Percentiles rank a stretch among this genome's conserved stretches.
These are phyloP conservation scores for Pythium brassicae DNA, from an alignment of 352 stramenopile species.

Conservation along the genomic window DNA sequence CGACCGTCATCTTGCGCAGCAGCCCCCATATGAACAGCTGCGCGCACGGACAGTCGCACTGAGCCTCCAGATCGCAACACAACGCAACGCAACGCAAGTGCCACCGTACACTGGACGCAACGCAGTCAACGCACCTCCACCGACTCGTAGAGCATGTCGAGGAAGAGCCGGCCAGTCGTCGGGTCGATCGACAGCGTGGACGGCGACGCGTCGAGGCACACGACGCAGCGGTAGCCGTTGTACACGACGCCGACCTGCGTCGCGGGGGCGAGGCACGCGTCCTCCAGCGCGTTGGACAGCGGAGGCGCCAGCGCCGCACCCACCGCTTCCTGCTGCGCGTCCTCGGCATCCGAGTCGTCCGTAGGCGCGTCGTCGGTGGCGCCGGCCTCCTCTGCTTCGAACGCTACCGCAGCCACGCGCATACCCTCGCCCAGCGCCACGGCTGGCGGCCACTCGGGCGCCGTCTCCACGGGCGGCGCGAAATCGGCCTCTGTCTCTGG, in stretches of 20 bases:
- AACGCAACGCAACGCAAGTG: no score
- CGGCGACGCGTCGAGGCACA: conserved; percentile 82
- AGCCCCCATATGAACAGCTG: conserved; percentile 76
- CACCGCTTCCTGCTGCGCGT: conserved; percentile 1
- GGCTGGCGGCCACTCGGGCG: background rate
- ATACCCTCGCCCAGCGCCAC: conserved; percentile 73
- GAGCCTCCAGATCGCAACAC: no score
- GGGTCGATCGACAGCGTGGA: conserved; percentile 83
- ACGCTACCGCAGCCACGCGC: conserved; percentile 47
- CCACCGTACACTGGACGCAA: no score
- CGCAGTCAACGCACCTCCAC: conserved; percentile 55
- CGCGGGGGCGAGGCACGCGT: conserved; percentile 36
- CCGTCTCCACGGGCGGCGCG: background rate
- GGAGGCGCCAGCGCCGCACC: background rate
- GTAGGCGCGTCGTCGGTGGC: conserved; percentile 8
- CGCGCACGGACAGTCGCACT: background rate
- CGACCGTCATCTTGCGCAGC: conserved; percentile 54
- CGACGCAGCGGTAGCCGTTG: conserved; percentile 71
- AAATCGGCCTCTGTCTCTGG: conserved; percentile 7
- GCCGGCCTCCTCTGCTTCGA: conserved; percentile 9
- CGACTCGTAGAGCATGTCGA: conserved; percentile 79
- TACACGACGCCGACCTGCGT: conserved; percentile 61
- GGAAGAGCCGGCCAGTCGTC: conserved; percentile 60
- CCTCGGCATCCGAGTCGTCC: conserved; percentile 6
- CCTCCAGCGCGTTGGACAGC: conserved; percentile 8